These are phyloP conservation scores for Coniochaeta ligniaria DNA, from an alignment of 2,329 filamentous ascomycete genomes.

Conservation along the genomic window DNA sequence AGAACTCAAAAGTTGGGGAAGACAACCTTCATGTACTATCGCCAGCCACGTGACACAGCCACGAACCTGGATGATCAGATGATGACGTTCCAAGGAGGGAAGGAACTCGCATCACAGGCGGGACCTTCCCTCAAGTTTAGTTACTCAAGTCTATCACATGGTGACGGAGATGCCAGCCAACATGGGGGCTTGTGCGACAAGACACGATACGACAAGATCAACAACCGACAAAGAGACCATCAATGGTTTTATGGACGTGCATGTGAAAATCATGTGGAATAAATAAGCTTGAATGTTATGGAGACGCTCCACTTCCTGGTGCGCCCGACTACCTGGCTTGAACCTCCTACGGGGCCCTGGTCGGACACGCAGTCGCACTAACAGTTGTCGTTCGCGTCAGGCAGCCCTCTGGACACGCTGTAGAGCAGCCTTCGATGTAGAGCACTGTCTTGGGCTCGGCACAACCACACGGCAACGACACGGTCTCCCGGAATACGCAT, in stretches of 20 bases:
- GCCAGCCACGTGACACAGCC: background rate
- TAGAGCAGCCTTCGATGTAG: slow-evolving; percentile 25
- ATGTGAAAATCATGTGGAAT: too few relatives aligned
- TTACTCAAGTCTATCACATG: too few relatives aligned
- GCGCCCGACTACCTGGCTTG: background rate
- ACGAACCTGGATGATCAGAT: background rate
- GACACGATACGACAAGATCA: too few relatives aligned
- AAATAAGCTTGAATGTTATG: slow-evolving; percentile 17
- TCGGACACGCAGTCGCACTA: slow-evolving; percentile 7
- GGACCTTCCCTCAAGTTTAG: too few relatives aligned
- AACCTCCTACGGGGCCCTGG: background rate
- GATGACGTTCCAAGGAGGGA: background rate
- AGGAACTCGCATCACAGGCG: too few relatives aligned
- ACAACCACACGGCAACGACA: slow-evolving; percentile 27
- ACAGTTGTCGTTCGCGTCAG: slow-evolving; percentile 21
- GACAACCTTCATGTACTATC: background rate
- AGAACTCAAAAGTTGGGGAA: background rate
- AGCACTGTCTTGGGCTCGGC: slow-evolving; percentile 21
- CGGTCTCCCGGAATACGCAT: slow-evolving; percentile 19
- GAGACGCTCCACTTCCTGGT: slow-evolving; percentile 1
- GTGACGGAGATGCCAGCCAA: too few relatives aligned
- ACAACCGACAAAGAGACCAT: too few relatives aligned
- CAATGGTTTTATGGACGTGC: too few relatives aligned
- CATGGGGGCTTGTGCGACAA: too few relatives aligned
- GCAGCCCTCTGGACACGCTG: slow-evolving; percentile 23